phyloP scores from a whole-genome alignment of 371 early-diverging fungal genomes.

The Mucor sp. region DNA sequence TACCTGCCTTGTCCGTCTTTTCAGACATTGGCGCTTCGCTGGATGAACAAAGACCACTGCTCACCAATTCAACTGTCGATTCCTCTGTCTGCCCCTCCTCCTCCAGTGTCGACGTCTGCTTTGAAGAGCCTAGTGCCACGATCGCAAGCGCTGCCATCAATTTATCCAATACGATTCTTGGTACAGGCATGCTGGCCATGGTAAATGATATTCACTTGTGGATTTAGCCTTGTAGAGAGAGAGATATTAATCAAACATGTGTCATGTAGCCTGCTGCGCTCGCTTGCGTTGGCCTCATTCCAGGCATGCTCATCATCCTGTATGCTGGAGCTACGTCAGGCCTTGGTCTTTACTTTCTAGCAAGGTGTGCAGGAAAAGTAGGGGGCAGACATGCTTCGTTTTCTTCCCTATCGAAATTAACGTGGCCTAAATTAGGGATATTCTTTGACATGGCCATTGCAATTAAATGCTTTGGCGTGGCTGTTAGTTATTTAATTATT shows the following conservation, averaged over 20 bases:
- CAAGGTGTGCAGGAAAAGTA: constrained; percentile 72
- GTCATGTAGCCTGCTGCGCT: constrained; percentile 76
- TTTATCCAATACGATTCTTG: constrained; percentile 92
- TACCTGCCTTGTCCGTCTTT: constrained; percentile 26
- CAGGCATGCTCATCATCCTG: constrained; percentile 79
- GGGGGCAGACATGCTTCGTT: constrained; percentile 85
- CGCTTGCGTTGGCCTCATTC: constrained; percentile 81
- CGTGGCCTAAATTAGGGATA: constrained; percentile 90
- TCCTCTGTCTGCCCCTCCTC: constrained; percentile 11
- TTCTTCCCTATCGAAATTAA: constrained; percentile 85
- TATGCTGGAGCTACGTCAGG: constrained; percentile 78
- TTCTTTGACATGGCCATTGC: constrained; percentile 98
- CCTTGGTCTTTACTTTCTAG: constrained; percentile 85
- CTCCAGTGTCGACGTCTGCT: constrained; percentile 5
- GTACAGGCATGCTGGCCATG: constrained; percentile 98
- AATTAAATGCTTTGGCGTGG: constrained; percentile 99
- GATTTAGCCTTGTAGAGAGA: too few species aligned
- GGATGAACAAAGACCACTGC: constrained; percentile 28
- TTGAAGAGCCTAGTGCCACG: constrained; percentile 34
- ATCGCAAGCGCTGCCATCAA: constrained; percentile 63
- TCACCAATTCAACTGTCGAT: constrained; percentile 24
- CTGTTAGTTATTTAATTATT: constrained; percentile 98
- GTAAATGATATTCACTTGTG: constrained; percentile 43
- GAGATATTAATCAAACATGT: too few species aligned
- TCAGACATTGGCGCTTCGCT: constrained; percentile 20